Evolutionary conservation across 2,329 filamentous ascomycete species (phyloP).

Genomic region (Hysterium pulicare): DNA sequence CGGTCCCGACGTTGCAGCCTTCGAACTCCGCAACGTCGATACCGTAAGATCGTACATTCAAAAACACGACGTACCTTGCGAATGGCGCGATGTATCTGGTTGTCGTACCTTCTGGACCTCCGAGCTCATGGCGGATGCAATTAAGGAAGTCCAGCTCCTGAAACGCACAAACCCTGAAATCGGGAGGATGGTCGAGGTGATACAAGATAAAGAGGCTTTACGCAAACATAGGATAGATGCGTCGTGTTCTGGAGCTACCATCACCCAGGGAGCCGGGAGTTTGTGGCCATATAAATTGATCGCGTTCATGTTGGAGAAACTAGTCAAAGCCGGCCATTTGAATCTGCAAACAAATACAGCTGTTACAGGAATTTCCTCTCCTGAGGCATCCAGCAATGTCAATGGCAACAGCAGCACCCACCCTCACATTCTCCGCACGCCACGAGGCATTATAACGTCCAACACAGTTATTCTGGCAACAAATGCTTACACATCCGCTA

Average conservation of each 20-base stretch:
- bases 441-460: conserved; percentile 63
- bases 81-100: conserved; percentile 62
- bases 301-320: conserved; percentile 62
- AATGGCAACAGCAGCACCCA: neutral
- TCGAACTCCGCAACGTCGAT: conserved; percentile 68
- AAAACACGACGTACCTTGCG: conserved; percentile 61
- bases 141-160: conserved; percentile 51
- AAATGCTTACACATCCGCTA: conserved; percentile 77
- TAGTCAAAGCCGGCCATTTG: conserved; percentile 51
- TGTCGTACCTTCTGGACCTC: conserved; percentile 62
- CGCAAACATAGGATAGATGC: conserved; percentile 47
- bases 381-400: conserved; percentile 9
- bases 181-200: conserved; percentile 39
- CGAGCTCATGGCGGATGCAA: conserved; percentile 53
- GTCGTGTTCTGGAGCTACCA: conserved; percentile 59
- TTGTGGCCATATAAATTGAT: conserved; percentile 86
- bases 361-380: conserved; percentile 41
- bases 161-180: conserved; percentile 55
- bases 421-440: conserved; percentile 63
- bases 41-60: conserved; percentile 58
- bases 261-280: conserved; percentile 63
- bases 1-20: conserved; percentile 60
- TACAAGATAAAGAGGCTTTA: conserved; percentile 45
- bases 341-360: conserved; percentile 75
- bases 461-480: conserved; percentile 70